Evolutionary conservation across 2,329 filamentous ascomycete species (phyloP), one percentile per base, ranked within the genome.

Genomic region (Alternaria arborescens): DNA sequence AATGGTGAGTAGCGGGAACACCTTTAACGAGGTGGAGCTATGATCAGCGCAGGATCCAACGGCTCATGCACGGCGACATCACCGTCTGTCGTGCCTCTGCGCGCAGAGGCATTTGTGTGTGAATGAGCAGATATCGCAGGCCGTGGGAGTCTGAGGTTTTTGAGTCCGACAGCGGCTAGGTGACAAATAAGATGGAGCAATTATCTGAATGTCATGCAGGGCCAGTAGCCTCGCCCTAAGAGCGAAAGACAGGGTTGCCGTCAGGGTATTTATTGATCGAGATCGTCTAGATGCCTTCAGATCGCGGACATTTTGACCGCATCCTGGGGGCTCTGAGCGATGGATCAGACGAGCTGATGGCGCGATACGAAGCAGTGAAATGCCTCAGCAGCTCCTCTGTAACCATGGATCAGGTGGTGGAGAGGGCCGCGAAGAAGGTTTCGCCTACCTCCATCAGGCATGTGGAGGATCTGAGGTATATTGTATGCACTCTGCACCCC

Each of bases 401-500:
- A 40, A n/a, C 18, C 18, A 41, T 8, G 5, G 40, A 14, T 22
- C 8, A 22, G 40, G 40, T 14, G 10, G 6, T 41, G 40, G 8
- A 5, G 20, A 42, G 20, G 8, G 20, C 14, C 11, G 40, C 40
- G 12, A 42, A 24, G 3, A 24, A 24, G 20, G 40, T 16, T 40
- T 34, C 22, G 52, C 32, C 30, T 46, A 44, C 41, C 18, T 30
- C 11, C 18, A 20, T 36, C 20, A 22, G 32, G 52, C 58, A 62
- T 57, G 56, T 62, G 57, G 54, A 59, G 52, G 55, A 66, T 60
- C 40, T 50, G 57, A 62, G 59, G 58, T 38, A 58, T 42, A 58
- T 60, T 32, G 22, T 38, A 55, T 43, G 61, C 58, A 61, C 38
- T 63, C 65, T 70, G 67, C 61, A 70, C 67, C 67, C 67, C 67